Conservation (phyloP, 1,284 basidiomycete species). For the Irpex sp. region DNA sequence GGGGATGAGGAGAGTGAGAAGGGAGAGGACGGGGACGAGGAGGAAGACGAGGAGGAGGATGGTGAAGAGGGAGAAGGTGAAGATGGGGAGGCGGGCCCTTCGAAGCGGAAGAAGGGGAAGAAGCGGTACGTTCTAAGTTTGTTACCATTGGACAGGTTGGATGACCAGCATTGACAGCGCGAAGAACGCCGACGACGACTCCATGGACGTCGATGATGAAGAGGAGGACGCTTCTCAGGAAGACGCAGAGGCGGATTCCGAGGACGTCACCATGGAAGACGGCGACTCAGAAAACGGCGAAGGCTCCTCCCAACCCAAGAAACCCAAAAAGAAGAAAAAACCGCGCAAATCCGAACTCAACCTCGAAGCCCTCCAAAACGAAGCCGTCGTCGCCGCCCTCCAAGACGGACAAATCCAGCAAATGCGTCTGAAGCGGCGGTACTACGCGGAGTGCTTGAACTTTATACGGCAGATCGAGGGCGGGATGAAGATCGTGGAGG, state of each 20-base stretch:
- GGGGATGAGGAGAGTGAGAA: constrained; percentile 24
- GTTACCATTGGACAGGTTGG: not conserved
- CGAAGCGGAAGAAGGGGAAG: constrained; percentile 15
- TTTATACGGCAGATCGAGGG: constrained; percentile 86
- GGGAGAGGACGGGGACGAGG: constrained; percentile 12
- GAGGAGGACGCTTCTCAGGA: constrained; percentile 41
- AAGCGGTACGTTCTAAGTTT: constrained; percentile 15
- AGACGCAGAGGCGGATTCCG: constrained; percentile 26
- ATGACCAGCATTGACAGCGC: constrained; percentile 1
- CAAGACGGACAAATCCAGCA: constrained; percentile 65
- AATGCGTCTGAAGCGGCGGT: constrained; percentile 81
- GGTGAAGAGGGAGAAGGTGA: constrained; percentile 20
- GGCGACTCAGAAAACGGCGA: constrained; percentile 31
- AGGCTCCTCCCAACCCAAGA: constrained; percentile 18
- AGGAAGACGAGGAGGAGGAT: constrained; percentile 27
- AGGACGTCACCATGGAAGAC: constrained; percentile 35
- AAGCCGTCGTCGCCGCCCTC: constrained; percentile 64
- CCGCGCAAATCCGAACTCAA: constrained; percentile 71
- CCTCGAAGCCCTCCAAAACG: constrained; percentile 57
- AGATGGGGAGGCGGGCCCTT: not conserved
- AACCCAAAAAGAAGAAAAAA: constrained; percentile 45
- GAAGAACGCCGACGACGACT: not conserved
- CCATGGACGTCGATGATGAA: constrained; percentile 28
- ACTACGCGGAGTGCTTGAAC: constrained; percentile 82
- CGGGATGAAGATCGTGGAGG: constrained; percentile 72